Base-by-base conservation (phyloP, 108 stramenopile genomes). In the Chaetoceros tenuissimus region DNA sequence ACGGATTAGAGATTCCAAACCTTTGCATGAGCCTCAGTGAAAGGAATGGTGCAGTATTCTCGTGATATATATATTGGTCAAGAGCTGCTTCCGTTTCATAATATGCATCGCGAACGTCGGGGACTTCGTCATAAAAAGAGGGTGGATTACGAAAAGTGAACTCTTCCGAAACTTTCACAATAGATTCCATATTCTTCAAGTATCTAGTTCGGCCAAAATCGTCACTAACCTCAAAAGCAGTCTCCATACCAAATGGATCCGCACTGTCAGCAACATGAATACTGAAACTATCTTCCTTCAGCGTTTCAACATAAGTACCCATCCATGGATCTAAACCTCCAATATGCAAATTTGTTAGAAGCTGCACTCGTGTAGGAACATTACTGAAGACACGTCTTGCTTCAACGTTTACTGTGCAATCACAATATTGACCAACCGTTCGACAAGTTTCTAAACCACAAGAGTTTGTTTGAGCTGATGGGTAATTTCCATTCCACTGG, bases 1-100 rank as follows among this genome's bases (percentile, higher is more conserved):
- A 55, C 8, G 72, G 72, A 52, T 73, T 73, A 13, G 46, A 48
- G 30, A 61, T 65, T n/a, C 30, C 53, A 8, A 73, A 43, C 5
- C 63, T 49, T 56, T 73, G 63, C 13, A 69, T 64, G 24, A 73
- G 22, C 28, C 40, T 28, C n/a, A 56, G 16, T 22, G 68, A 24
- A 3, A 73, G 13, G 53, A 73, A 73, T 17, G 72, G 68, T 10
- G 72, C 65, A 1, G 54, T 57, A 52, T 68, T 68, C 31, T 46
- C 31, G 46, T 69, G 68, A 46, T 48, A 27, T 52, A 80, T 65
- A 55, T 71, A 68, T 45, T 84, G 84, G 55, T 85, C 84, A 29
- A 85, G 68, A 17, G 68, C 72, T 13, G 84, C 85, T 25, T 83
- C 82, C 0, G 81, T 84, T 56, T 89, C 87, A 51, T 79, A 73